Base-by-base conservation (phyloP, 805 yeast species). In the Zygosaccharomyces bisporus region DNA sequence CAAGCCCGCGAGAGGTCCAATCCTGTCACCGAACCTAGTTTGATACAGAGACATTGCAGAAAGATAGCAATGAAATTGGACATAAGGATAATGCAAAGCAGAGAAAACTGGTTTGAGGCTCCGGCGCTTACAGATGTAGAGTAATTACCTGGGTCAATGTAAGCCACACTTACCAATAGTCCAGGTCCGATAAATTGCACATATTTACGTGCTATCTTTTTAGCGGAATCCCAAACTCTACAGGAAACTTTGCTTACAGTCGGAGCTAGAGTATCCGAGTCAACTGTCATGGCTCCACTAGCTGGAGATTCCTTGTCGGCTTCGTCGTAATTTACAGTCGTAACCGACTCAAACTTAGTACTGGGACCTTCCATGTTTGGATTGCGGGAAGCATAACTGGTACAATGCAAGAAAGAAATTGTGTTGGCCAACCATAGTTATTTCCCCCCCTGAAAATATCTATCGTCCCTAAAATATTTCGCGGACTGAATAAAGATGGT, bases 91-190 rank as follows among this genome's bases (percentile, higher is more conserved):
- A 83, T 74, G 63, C 86, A 85, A 40, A 89, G 71, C 41, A 88
- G 75, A 46, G 83, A 76, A 64, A 81, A 89, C 58, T 80, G 77
- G 56, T 81, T 85, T 44, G 79, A 74, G 2, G 95, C 90, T 41
- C 96, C 97, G 0, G 95, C 87, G 12, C 86, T 76, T 1, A 89
- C 95, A 12, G 93, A 88, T 0, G 96, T 86, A 34, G 95, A 79
- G 66, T 87, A 89, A 64, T 89, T 89, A 34, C 97, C 97, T 1
- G 96, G 96, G 61, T 89, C 97, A 74, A 89, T 85, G 58, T 89
- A 90, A 1, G 95, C 93, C 43, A 90, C 95, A 23, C 89, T 76
- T 18, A 89, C 88, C 79, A 88, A 75, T 32, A 89, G 72, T 0
- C 96, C 96, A 0, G 96, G 96, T 0, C 96, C 96, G 14, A 88